These are phyloP conservation scores for Mycena haematopus DNA, from an alignment of 768 basidiomycete species.

Conservation along the genomic window DNA sequence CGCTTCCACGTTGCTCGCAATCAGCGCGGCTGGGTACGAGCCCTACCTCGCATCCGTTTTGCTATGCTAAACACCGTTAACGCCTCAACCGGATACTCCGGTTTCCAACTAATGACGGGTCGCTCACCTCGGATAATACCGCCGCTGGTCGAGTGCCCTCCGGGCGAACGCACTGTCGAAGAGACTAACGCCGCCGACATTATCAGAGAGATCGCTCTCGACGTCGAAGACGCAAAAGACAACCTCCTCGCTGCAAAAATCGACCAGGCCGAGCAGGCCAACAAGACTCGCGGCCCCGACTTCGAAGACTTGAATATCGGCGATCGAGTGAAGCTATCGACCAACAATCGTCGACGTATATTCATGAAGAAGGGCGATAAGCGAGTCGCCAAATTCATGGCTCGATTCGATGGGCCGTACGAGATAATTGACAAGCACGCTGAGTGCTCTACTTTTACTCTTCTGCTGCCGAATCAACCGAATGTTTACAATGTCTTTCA, in stretches of 20 bases:
- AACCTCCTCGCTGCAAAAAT: background rate
- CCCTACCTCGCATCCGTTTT: background rate
- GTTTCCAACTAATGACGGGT: background rate
- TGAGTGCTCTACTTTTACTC: too few species aligned
- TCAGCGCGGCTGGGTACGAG: background rate
- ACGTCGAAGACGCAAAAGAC: background rate
- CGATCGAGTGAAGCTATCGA: background rate
- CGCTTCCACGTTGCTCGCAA: background rate
- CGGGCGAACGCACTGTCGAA: background rate
- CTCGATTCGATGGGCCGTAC: background rate
- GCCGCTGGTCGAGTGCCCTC: background rate
- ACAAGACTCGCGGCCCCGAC: background rate
- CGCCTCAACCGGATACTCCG: background rate
- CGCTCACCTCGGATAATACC: background rate
- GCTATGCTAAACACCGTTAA: background rate
- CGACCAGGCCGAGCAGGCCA: background rate
- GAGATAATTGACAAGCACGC: background rate
- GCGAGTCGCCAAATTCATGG: background rate
- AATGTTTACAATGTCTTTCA: too few species aligned
- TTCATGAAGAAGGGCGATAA: background rate
- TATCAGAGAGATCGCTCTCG: background rate
- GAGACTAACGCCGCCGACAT: background rate
- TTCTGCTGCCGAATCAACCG: too few species aligned
- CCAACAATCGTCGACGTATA: background rate
- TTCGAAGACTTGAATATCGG: background rate